Conservation (phyloP, 306 rosid species). For the Biancaea sappan region DNA sequence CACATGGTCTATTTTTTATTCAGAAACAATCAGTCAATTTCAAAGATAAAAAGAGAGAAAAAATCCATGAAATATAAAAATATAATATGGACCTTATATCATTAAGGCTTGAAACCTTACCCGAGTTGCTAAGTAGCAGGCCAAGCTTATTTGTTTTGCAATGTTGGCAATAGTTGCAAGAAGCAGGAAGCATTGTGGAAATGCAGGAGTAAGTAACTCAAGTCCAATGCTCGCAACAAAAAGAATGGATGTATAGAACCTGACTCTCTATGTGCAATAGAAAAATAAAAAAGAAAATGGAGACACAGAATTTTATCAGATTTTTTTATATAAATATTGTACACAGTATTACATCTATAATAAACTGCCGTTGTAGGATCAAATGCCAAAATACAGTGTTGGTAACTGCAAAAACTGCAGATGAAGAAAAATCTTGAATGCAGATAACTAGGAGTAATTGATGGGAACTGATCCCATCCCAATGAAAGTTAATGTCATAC, state of each 20-base stretch:
- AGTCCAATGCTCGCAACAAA: constrained; percentile 84
- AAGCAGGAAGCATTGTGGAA: constrained; percentile 74
- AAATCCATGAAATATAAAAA: constrained; percentile 1
- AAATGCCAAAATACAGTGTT: constrained; percentile 33
- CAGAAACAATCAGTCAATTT: background rate
- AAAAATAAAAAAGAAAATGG: background rate
- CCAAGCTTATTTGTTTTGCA: constrained; percentile 89
- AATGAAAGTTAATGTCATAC: constrained; percentile 40
- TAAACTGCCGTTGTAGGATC: constrained; percentile 36
- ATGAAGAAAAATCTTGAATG: constrained; percentile 1
- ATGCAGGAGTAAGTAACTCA: constrained; percentile 82
- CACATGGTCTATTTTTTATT: background rate
- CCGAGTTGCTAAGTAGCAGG: constrained; percentile 82
- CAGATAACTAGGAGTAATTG: background rate
- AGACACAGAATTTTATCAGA: constrained; percentile 13
- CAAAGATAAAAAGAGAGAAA: constrained; percentile 4
- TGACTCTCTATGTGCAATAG: constrained; percentile 72
- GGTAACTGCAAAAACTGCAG: constrained; percentile 27
- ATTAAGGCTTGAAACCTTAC: constrained; percentile 52
- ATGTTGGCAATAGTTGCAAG: constrained; percentile 91
- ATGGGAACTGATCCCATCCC: background rate
- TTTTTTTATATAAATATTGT: background rate
- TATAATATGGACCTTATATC: background rate
- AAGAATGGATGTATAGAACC: constrained; percentile 75
- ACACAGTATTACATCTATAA: background rate